A percentile compares a stretch with the other conserved stretches of the same genome.
phyloP scores from a whole-genome alignment of 495 filamentous ascomycete species.

The Aspergillus bertholletiae region DNA sequence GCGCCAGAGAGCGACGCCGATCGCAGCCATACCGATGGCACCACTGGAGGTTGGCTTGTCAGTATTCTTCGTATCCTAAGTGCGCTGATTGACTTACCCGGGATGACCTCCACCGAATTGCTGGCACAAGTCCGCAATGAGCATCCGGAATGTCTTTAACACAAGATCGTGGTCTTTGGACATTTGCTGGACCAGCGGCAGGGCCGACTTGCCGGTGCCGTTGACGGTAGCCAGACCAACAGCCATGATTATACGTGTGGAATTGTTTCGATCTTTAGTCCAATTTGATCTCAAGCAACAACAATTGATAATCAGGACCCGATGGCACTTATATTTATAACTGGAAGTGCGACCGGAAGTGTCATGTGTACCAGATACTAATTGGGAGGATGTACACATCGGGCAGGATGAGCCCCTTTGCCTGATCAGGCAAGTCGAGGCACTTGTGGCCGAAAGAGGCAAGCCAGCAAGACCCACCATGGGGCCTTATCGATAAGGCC shows the following conservation, averaged over 20 bases:
- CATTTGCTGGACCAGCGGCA: slow-evolving; percentile 22
- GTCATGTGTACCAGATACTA: no score
- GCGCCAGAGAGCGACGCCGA: slow-evolving; percentile 49
- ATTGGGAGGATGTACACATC: no score
- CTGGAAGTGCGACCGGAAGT: neutral
- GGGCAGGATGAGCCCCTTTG: slow-evolving; percentile 2
- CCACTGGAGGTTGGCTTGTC: slow-evolving; percentile 24
- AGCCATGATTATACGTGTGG: slow-evolving; percentile 15
- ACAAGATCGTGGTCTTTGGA: slow-evolving; percentile 42
- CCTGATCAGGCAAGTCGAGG: slow-evolving; percentile 15
- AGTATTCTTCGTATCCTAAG: neutral
- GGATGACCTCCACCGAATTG: slow-evolving; percentile 58
- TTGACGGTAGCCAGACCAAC: slow-evolving; percentile 8
- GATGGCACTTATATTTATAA: slow-evolving; percentile 1
- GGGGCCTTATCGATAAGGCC: neutral
- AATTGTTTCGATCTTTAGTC: neutral
- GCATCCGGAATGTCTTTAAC: slow-evolving; percentile 46
- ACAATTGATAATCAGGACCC: neutral
- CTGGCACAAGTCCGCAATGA: slow-evolving; percentile 58
- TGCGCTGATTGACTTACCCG: slow-evolving; percentile 31
- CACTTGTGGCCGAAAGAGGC: slow-evolving; percentile 10
- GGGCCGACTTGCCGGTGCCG: slow-evolving; percentile 12
- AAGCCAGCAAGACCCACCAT: no score
- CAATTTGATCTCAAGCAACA: neutral
- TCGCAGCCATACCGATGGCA: slow-evolving; percentile 55